Evolutionary conservation across 768 basidiomycete genomes (phyloP).

Genomic region (Suillus luteus): DNA sequence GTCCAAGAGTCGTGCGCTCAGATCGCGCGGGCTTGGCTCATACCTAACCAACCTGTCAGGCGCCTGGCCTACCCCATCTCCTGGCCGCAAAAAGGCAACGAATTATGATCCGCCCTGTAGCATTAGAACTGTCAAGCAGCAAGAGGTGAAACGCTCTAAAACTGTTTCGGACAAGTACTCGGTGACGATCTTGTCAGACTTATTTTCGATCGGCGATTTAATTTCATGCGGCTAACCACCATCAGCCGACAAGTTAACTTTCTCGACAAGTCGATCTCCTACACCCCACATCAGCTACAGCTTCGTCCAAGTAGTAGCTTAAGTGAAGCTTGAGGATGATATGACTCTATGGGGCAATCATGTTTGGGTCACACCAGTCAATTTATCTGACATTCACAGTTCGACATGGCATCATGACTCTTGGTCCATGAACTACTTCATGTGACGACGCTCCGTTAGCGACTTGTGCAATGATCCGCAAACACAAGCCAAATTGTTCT

Average conservation of each 20-base stretch:
- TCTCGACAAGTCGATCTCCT: neutral
- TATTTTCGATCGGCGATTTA: neutral
- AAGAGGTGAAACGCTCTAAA: neutral
- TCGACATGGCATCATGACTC: neutral
- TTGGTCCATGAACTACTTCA: neutral
- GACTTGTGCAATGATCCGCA: neutral
- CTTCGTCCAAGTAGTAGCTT: neutral
- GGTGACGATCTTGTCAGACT: neutral
- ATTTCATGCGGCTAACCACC: neutral
- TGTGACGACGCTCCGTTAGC: neutral
- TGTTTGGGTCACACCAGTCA: neutral
- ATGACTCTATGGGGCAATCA: neutral
- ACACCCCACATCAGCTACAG: neutral
- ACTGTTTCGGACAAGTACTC: neutral
- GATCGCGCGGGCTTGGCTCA: neutral
- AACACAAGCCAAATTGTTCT: neutral
- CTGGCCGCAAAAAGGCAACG: neutral
- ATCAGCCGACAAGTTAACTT: neutral
- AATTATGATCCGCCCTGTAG: neutral
- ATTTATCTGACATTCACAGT: too few species aligned
- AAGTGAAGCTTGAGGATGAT: neutral
- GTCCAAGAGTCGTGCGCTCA: neutral
- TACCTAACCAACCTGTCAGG: neutral
- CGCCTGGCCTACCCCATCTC: neutral
- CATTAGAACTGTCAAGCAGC: neutral